Evolutionary conservation across 768 basidiomycete genomes (phyloP).

Genomic region (Kwoniella shandongensis): DNA sequence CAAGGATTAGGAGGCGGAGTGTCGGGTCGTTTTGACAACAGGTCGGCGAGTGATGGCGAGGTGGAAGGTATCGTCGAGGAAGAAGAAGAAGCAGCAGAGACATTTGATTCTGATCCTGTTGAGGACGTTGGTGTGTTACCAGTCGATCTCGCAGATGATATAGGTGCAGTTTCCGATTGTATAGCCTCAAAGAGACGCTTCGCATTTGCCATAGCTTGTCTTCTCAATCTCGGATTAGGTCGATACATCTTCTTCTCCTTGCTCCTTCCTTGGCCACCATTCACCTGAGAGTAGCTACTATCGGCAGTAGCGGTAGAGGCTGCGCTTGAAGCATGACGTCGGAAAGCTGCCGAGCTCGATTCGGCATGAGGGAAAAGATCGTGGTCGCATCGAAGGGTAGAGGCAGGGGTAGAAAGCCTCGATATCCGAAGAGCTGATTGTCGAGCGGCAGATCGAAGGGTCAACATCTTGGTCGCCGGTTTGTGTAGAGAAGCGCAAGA

Average conservation of each 20-base stretch:
- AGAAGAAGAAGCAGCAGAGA: neutral
- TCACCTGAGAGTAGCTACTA: neutral
- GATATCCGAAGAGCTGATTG: conserved; percentile 6
- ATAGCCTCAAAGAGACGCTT: conserved; percentile 11
- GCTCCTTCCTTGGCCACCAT: neutral
- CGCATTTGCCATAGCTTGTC: conserved; percentile 12
- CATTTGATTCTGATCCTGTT: neutral
- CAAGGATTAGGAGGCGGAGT: conserved; percentile 15
- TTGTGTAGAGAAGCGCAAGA: too few species aligned
- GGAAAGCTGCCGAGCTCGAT: conserved; percentile 19
- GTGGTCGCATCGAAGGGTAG: neutral
- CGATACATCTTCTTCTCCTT: neutral
- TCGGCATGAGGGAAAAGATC: conserved; percentile 16
- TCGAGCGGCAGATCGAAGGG: conserved; percentile 5
- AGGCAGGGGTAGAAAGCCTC: neutral
- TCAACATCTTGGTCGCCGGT: neutral
- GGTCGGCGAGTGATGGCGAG: conserved; percentile 10
- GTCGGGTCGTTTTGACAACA: conserved; percentile 7
- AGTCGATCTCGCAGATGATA: too few species aligned
- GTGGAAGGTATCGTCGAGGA: neutral
- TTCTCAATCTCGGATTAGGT: conserved; percentile 7
- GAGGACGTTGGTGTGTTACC: neutral
- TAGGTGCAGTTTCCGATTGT: neutral
- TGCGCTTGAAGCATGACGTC: conserved; percentile 2
- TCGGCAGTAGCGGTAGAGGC: neutral